phyloP scores from a whole-genome alignment of 192 early-diverging fungal species.

The Chytriomyces sp. region DNA sequence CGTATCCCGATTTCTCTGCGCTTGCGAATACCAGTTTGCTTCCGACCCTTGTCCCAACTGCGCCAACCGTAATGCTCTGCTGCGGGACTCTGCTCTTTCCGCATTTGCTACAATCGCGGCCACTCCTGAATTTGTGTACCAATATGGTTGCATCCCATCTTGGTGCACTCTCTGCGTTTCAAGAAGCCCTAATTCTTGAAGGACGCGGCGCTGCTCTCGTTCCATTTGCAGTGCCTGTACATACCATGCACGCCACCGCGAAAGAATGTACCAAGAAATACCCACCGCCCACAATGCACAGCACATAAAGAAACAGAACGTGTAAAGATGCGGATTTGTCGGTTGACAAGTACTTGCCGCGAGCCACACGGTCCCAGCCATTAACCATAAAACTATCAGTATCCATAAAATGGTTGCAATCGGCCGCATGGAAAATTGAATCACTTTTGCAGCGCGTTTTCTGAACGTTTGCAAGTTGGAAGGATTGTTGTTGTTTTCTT shows the following conservation, averaged over 20 bases:
- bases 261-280: conserved; percentile 17
- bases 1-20: neutral
- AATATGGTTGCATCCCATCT: neutral
- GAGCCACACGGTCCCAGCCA: conserved; percentile 26
- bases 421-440: neutral
- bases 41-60: neutral
- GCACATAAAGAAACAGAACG: neutral
- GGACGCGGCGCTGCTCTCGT: neutral
- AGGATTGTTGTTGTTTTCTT: neutral
- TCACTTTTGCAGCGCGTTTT: conserved; percentile 3
- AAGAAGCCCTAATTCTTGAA: neutral
- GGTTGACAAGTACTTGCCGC: neutral
- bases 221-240: neutral
- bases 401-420: conserved; percentile 11
- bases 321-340: conserved; percentile 19
- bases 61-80: neutral
- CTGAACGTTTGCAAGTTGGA: neutral
- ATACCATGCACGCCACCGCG: conserved; percentile 20
- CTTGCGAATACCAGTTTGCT: too few species aligned
- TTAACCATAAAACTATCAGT: conserved; percentile 11
- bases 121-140: too few species aligned
- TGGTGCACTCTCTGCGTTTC: neutral
- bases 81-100: neutral
- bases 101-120: neutral
- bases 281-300: conserved; percentile 2